phyloP scores from a whole-genome alignment of 176 grass and related monocot species.

The Aegilops tauschii region DNA sequence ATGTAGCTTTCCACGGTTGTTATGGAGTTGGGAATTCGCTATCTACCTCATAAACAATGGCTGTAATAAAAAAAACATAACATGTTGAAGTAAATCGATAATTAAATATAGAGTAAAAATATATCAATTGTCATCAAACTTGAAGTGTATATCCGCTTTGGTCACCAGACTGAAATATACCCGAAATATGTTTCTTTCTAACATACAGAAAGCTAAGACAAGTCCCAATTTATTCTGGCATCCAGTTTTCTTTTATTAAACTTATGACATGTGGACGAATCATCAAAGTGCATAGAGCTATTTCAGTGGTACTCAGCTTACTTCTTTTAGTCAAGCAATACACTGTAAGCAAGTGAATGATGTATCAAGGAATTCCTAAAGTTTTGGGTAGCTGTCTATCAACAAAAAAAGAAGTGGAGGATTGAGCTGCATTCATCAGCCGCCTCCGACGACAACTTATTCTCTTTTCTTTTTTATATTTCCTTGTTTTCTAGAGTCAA shows the following conservation, averaged over 20 bases:
- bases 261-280: no score
- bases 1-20: neutral
- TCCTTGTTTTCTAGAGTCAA: neutral
- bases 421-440: neutral
- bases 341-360: no score
- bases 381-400: no score
- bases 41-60: neutral
- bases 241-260: no score
- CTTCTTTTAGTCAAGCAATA: no score
- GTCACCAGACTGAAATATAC: neutral
- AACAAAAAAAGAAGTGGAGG: no score
- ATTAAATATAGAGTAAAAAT: neutral
- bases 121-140: neutral
- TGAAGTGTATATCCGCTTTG: neutral
- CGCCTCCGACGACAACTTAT: neutral
- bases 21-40: neutral
- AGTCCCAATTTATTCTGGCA: no score
- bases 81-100: neutral
- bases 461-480: neutral
- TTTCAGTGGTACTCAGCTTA: no score
- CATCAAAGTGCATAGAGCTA: no score
- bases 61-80: no score
- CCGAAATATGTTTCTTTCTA: neutral
- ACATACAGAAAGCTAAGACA: no score
- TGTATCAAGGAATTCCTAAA: no score